Evolutionary conservation across 352 stramenopile species (phyloP), one percentile per base, ranked within the genome.

Genomic region (Aphanomyces euteiches): DNA sequence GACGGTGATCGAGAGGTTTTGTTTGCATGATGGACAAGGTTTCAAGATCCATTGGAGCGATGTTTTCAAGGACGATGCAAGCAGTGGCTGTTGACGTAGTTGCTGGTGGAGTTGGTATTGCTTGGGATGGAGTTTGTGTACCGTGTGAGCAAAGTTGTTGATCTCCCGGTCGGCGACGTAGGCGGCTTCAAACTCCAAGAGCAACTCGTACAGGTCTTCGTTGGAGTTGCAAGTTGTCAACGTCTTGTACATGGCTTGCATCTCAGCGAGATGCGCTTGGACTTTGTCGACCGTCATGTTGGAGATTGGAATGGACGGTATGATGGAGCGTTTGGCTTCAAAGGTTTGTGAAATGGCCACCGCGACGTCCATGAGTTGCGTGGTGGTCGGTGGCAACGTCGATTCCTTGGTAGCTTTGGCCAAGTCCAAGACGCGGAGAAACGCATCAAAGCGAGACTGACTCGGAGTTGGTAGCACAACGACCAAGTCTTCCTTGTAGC

Each of bases 61-160:
- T 0, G 1, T 3, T n/a, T 50, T 61, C 15, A 37, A 10, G 2
- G 54, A 37, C 15, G 43, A 12, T 19, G 5, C 7, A 19, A 21
- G 39, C 28, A 28, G 28, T 13, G 13, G 17, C 47, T 15, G 17
- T 15, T 7, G 10, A 50, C 61, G 39, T 17, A 28, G 4, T 7
- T 47, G n/a, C 38, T 61, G 10, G 64, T 70, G 28, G 28, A 28
- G 1, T 28, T 28, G 28, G 28, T 28, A 70, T 15, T 48, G 10
- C 3, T 48, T 10, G 3, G 64, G 64, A n/a, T 70, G 64, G 12
- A 70, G 54, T 37, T 61, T 53, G 17, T 61, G 45, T 50, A 70
- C 64, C 12, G 54, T 70, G 48, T 70, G 64, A 12, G 64, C 64
- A 70, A 70, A 70, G 39, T 70, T 70, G 36, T 37, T 15, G 4